Evolutionary conservation across 2,329 filamentous ascomycete species (phyloP).

Genomic region (Talaromyces islandicus): DNA sequence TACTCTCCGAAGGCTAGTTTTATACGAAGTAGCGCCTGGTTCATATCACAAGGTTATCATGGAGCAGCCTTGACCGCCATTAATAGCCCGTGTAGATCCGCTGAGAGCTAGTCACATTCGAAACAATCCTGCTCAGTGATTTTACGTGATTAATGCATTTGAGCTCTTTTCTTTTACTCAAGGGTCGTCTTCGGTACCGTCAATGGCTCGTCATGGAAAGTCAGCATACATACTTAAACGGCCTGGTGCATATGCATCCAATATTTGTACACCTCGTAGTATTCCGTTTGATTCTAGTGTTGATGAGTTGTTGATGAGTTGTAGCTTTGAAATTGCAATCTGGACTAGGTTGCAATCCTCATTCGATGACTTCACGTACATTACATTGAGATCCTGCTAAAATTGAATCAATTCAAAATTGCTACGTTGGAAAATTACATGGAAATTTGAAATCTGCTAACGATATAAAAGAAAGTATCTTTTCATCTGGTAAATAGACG

Average conservation of each 20-base stretch:
- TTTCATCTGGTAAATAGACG: no score
- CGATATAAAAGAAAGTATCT: no score
- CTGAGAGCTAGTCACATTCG: background rate
- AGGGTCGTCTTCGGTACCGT: background rate
- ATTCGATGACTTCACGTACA: background rate
- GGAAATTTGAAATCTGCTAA: no score
- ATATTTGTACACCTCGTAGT: background rate
- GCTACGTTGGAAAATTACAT: background rate
- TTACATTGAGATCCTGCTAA: background rate
- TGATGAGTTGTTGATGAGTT: background rate
- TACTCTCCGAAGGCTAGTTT: background rate
- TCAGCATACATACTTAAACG: background rate
- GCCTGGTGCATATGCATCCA: background rate
- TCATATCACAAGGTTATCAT: background rate
- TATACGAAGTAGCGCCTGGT: background rate
- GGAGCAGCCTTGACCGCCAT: background rate
- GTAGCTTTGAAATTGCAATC: background rate
- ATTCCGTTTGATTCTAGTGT: no score
- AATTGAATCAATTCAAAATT: background rate
- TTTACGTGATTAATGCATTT: background rate
- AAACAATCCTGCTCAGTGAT: background rate
- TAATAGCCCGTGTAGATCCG: background rate
- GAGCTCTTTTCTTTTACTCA: background rate
- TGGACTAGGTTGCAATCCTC: background rate
- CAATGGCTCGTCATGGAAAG: background rate